These are phyloP conservation scores for Colletotrichum tropicale DNA, from an alignment of 2,329 filamentous ascomycete genomes.

Conservation along the genomic window DNA sequence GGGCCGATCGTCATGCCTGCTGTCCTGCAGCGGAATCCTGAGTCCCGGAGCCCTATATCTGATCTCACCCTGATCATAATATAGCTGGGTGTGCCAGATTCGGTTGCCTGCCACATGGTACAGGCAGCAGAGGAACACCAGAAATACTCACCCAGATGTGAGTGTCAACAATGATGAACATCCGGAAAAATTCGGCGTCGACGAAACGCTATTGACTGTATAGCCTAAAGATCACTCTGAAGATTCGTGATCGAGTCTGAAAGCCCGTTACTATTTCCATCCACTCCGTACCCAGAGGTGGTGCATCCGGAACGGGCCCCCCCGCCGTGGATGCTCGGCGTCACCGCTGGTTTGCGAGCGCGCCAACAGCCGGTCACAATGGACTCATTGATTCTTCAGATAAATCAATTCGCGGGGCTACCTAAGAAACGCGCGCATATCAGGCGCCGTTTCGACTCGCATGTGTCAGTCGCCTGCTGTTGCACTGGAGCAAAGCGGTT, in stretches of 20 bases:
- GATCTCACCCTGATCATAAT: slow-evolving; percentile 16
- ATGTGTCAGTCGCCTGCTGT: background rate
- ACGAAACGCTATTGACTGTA: background rate
- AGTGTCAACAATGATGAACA: background rate
- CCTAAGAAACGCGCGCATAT: background rate
- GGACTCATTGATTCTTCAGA: background rate
- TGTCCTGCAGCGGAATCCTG: slow-evolving; percentile 19
- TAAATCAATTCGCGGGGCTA: background rate
- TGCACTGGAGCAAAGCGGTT: background rate
- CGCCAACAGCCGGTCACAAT: background rate
- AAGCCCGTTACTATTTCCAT: background rate
- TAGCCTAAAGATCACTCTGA: background rate
- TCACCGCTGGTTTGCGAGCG: background rate
- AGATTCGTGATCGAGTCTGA: background rate
- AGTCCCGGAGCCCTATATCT: slow-evolving; percentile 20
- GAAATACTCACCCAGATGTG: background rate
- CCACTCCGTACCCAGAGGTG: background rate
- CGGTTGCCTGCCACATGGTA: background rate
- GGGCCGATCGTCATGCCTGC: slow-evolving; percentile 20
- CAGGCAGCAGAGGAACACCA: background rate
- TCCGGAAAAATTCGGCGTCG: background rate
- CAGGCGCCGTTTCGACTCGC: background rate
- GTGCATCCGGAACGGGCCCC: slow-evolving; percentile 9
- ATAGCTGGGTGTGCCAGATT: background rate
- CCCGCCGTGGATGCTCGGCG: slow-evolving; percentile 4